Percentiles rank a stretch among this genome's conserved stretches.
Evolutionary conservation across 495 filamentous ascomycete genomes (phyloP).

Genomic region (Chaetomium cochliodes): DNA sequence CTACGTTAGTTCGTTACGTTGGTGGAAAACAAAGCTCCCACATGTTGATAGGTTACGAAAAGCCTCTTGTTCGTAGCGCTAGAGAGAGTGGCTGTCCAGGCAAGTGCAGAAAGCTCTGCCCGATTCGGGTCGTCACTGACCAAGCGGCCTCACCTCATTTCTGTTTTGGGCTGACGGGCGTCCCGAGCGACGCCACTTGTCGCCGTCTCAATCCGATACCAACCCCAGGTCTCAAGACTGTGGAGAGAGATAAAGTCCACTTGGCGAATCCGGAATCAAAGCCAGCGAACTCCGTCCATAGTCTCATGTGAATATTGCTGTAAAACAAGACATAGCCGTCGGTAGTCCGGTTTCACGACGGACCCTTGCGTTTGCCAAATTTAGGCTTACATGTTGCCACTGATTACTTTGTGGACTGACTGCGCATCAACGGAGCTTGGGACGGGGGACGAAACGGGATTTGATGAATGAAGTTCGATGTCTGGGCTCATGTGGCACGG

Average conservation of each 20-base stretch:
- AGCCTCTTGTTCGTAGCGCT: not conserved
- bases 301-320: not conserved
- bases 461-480: not conserved
- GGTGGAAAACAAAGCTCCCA: not conserved
- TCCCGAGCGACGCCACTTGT: not conserved
- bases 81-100: not conserved
- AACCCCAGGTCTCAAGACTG: not conserved
- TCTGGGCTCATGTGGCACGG: not conserved
- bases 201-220: not conserved
- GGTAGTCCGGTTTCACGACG: not conserved
- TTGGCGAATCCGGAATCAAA: too few species aligned
- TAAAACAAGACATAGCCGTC: not conserved
- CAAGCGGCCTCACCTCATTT: slow-evolving; percentile 6
- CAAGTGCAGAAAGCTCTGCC: not conserved
- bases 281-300: too few species aligned
- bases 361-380: slow-evolving; percentile 11
- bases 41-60: slow-evolving; percentile 11
- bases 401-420: too few species aligned
- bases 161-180: slow-evolving; percentile 2
- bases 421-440: not conserved
- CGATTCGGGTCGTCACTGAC: not conserved
- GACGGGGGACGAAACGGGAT: not conserved
- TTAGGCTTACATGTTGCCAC: slow-evolving; percentile 1
- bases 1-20: too few species aligned
- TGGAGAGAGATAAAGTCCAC: too few species aligned